These are phyloP conservation scores for Ochetophila trinervis DNA, from an alignment of 306 rosid species.

Conservation along the genomic window DNA sequence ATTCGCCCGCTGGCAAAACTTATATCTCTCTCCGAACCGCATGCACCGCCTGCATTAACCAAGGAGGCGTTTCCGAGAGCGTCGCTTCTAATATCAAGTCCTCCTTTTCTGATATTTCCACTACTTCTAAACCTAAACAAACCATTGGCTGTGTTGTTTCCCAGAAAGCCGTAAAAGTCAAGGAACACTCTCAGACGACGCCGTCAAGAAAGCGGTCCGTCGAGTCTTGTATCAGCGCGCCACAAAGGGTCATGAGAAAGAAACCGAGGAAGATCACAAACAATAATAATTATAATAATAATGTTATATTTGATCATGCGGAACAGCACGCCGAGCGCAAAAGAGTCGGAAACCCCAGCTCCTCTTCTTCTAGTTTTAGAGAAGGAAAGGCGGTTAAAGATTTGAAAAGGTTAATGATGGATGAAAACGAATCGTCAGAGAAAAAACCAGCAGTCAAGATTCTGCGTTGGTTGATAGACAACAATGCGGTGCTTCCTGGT, in stretches of 20 bases:
- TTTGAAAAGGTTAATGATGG: conserved; percentile 1
- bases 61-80: conserved; percentile 5
- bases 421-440: neutral
- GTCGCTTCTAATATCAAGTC: neutral
- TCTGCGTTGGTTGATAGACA: conserved; percentile 38
- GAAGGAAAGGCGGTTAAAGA: conserved; percentile 1
- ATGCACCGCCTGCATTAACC: conserved; percentile 38
- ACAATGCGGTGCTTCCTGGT: conserved; percentile 10
- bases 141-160: no score
- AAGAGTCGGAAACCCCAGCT: neutral
- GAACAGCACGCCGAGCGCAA: no score
- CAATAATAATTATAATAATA: no score
- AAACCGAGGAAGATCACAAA: no score
- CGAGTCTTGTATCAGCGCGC: no score
- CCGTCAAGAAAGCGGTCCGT: no score
- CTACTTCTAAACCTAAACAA: no score
- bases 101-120: no score
- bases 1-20: conserved; percentile 42
- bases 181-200: no score
- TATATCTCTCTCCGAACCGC: conserved; percentile 51
- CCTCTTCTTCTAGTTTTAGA: neutral
- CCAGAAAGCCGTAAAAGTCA: no score
- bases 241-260: no score
- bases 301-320: no score
- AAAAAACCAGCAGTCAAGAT: conserved; percentile 4